Evolutionary conservation across 1,284 basidiomycete species (phyloP), one percentile per base, ranked within the genome.

Genomic region (Malassezia restricta): DNA sequence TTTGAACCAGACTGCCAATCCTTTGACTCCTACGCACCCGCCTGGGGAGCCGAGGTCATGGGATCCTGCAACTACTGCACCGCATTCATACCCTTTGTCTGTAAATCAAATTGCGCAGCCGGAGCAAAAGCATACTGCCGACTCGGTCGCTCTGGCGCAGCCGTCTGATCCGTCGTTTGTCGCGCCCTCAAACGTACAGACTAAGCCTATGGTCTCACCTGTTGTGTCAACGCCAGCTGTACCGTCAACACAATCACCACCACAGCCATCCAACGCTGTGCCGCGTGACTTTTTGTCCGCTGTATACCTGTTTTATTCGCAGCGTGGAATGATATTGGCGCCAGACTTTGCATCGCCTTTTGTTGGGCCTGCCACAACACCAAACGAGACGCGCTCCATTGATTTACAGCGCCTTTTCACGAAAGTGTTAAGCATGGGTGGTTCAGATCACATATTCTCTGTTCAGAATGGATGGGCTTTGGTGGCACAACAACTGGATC

Each of bases 401-500:
- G 66, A 68, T 32, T 40, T 65, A 48, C 63, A 66, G 41, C 51
- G 49, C 5, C 50, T 68, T 15, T 70, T 70, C 47, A 57, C 57
- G 7, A 59, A 62, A 11, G 64, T 70, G 24, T 55, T 66, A 28
- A 53, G 59, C 8, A 51, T 56, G 1, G 65, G 65, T 27, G 66
- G 66, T 17, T 66, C 67, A 8, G 61, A 62, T 28, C 58, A 60
- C 17, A 51, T 62, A 2, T 55, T 51, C 20, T 43, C 56, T 27
- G 58, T 62, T 20, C 59, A 58, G n/a, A 59, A 57, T 48, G 66
- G 65, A 40, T 70, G 67, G 67, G 61, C 64, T 2, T 59, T 65
- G 20, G 52, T 66, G 9, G 67, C 67, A 0, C 58, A 61, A 31
- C 59, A 63, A 9, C 49, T 70, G 15, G 64, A 64, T 24, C 57